These are phyloP conservation scores for Wilcoxina mikolae DNA, from an alignment of 495 filamentous ascomycete genomes.

Conservation along the genomic window DNA sequence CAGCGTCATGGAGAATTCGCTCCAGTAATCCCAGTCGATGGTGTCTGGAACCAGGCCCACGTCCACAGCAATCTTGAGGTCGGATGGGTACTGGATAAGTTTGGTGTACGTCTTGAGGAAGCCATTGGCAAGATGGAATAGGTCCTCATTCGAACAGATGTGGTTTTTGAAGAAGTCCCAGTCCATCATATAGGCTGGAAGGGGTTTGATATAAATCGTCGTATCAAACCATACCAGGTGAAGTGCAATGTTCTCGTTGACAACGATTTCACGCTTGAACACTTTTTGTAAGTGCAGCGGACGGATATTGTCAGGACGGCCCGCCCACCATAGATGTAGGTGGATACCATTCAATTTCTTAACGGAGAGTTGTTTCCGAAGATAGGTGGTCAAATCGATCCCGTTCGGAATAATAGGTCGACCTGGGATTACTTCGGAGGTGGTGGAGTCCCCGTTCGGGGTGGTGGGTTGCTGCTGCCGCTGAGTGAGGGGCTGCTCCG, in stretches of 20 bases:
- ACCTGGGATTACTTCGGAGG: not conserved
- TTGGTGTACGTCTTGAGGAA: constrained; percentile 32
- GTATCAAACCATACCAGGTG: constrained; percentile 43
- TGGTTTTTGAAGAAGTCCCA: constrained; percentile 34
- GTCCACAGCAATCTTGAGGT: constrained; percentile 32
- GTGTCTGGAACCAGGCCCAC: constrained; percentile 22
- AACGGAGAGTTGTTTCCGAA: not conserved
- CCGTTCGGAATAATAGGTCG: not conserved
- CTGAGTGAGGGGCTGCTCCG: not conserved
- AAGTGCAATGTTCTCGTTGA: constrained; percentile 36
- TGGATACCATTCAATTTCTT: constrained; percentile 10
- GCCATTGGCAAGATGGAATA: constrained; percentile 30
- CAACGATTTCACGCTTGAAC: constrained; percentile 33
- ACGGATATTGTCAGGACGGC: constrained; percentile 23
- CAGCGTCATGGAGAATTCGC: not conserved
- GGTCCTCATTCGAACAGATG: constrained; percentile 16
- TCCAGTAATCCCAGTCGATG: constrained; percentile 23
- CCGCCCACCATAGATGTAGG: constrained; percentile 19
- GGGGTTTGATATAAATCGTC: constrained; percentile 43
- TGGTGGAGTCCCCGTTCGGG: not conserved
- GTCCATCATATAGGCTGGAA: constrained; percentile 39
- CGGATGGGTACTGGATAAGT: constrained; percentile 31
- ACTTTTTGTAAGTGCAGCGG: constrained; percentile 34
- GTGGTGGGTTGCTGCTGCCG: not conserved
- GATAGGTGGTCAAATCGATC: not conserved